Conservation (phyloP, 2,329 filamentous ascomycete genomes). For the Alternaria metachromatica region DNA sequence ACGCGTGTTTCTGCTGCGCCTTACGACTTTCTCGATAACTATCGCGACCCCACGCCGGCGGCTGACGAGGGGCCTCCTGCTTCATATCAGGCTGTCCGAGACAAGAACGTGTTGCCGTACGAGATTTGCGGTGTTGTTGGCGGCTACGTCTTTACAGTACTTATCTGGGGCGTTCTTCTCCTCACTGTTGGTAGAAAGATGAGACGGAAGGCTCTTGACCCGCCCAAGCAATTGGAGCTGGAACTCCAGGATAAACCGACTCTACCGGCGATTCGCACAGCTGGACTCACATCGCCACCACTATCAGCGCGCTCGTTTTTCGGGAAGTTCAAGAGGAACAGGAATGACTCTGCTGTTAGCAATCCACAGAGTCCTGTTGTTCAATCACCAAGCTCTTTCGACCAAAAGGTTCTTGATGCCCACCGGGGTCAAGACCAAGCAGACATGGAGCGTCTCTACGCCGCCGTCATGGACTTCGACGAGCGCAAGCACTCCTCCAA, state of each 20-base stretch:
- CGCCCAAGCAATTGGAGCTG: conserved; percentile 60
- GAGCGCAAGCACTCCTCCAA: conserved; percentile 54
- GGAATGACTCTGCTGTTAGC: conserved; percentile 35
- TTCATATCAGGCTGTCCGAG: conserved; percentile 37
- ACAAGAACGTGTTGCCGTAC: conserved; percentile 69
- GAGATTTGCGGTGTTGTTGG: conserved; percentile 85
- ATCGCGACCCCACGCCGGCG: conserved; percentile 34
- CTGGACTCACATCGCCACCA: conserved; percentile 27
- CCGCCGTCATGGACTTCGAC: conserved; percentile 89
- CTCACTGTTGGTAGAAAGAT: conserved; percentile 55
- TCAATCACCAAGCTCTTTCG: conserved; percentile 73
- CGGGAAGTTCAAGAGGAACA: conserved; percentile 42
- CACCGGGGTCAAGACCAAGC: conserved; percentile 78
- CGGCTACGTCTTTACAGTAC: conserved; percentile 79
- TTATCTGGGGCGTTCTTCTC: conserved; percentile 71
- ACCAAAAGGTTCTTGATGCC: conserved; percentile 75
- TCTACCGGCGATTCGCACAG: conserved; percentile 31
- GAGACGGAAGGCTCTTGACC: conserved; percentile 57
- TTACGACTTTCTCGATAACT: conserved; percentile 36
- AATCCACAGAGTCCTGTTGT: conserved; percentile 48
- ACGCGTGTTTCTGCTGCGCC: conserved; percentile 30
- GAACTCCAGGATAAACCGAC: conserved; percentile 61
- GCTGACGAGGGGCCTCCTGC: conserved; percentile 40
- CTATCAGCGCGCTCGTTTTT: conserved; percentile 44
- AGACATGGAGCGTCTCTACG: conserved; percentile 90